These are phyloP conservation scores for Neurospora crassa DNA, from an alignment of 2,329 filamentous ascomycete genomes.

Conservation along the genomic window DNA sequence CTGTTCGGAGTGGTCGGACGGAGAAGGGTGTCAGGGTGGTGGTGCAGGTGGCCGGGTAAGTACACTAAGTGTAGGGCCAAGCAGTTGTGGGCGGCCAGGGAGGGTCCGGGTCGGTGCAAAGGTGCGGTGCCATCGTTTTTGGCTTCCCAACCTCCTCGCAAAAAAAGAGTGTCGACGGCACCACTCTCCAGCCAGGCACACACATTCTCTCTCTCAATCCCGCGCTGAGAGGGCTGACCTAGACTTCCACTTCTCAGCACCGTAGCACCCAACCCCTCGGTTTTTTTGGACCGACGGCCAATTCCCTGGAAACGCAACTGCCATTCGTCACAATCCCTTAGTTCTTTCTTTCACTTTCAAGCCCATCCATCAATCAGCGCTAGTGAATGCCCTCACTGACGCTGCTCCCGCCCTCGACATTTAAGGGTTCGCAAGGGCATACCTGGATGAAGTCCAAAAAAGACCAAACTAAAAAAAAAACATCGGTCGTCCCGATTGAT, in stretches of 20 bases:
- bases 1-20: slow-evolving; percentile 17
- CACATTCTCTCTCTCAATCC: neutral
- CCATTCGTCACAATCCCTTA: neutral
- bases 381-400: neutral
- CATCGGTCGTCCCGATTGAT: neutral
- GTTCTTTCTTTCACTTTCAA: neutral
- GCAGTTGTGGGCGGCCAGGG: neutral
- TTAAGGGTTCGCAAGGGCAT: neutral
- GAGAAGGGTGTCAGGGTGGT: slow-evolving; percentile 9
- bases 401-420: neutral
- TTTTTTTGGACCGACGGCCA: slow-evolving; percentile 6
- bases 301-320: neutral
- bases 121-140: neutral
- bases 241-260: neutral
- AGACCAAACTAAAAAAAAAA: neutral
- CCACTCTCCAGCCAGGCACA: neutral
- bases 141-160: slow-evolving; percentile 17
- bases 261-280: slow-evolving; percentile 16
- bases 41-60: neutral
- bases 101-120: neutral
- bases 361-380: neutral
- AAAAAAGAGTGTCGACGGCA: slow-evolving; percentile 1
- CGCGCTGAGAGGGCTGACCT: neutral
- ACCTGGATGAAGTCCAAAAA: neutral
- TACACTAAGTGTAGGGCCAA: no score